phyloP scores from a whole-genome alignment of 768 basidiomycete species.

The Amanita subjunquillea region DNA sequence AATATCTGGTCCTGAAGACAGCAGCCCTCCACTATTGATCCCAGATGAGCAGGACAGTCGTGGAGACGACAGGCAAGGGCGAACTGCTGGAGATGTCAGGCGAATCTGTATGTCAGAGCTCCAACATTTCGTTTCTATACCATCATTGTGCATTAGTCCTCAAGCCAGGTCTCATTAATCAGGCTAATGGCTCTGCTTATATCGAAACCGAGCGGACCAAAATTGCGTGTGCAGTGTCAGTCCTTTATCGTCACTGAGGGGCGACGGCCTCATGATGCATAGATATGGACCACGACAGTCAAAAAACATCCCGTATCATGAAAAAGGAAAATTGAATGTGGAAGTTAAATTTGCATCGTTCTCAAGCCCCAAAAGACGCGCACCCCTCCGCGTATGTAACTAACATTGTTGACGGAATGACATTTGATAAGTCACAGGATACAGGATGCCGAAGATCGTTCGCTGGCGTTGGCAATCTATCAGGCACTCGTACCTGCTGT shows the following conservation, averaged over 20 bases:
- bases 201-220: slow-evolving; percentile 90
- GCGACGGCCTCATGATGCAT: slow-evolving; percentile 8
- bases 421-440: slow-evolving; percentile 12
- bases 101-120: slow-evolving; percentile 62
- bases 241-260: slow-evolving; percentile 11
- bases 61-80: slow-evolving; percentile 34
- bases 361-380: slow-evolving; percentile 65
- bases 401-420: slow-evolving; percentile 4
- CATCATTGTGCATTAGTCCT: slow-evolving; percentile 44
- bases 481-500: slow-evolving; percentile 81
- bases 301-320: slow-evolving; percentile 72
- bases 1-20: slow-evolving; percentile 86
- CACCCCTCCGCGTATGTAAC: slow-evolving; percentile 72
- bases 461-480: slow-evolving; percentile 72
- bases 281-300: slow-evolving; percentile 84
- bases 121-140: background rate
- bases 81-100: slow-evolving; percentile 57
- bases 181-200: slow-evolving; percentile 96
- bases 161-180: slow-evolving; percentile 80
- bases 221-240: slow-evolving; percentile 93
- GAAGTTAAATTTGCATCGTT: slow-evolving; percentile 98
- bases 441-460: slow-evolving; percentile 91
- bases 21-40: slow-evolving; percentile 53
- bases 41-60: slow-evolving; percentile 19
- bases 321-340: slow-evolving; percentile 83